phyloP scores from a whole-genome alignment of 2,329 filamentous ascomycete genomes.

The Fusarium poae region DNA sequence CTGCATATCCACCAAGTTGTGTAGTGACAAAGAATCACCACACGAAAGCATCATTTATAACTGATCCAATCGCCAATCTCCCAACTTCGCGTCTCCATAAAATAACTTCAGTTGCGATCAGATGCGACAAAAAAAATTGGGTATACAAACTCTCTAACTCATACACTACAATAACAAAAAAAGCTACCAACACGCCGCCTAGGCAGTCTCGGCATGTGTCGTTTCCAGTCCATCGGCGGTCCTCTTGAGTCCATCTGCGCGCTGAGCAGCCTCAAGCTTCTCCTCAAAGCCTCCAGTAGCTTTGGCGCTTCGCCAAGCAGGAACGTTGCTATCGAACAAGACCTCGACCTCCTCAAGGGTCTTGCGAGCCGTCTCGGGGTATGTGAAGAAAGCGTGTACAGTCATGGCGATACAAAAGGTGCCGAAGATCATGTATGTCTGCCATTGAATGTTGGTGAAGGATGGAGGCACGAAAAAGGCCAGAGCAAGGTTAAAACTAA shows the following conservation, averaged over 20 bases:
- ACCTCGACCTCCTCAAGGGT: slow-evolving; percentile 45
- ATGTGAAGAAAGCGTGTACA: slow-evolving; percentile 64
- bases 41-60: neutral
- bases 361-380: slow-evolving; percentile 65
- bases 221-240: slow-evolving; percentile 32
- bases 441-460: slow-evolving; percentile 61
- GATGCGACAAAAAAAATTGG: neutral
- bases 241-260: slow-evolving; percentile 37
- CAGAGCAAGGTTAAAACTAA: slow-evolving; percentile 56
- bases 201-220: slow-evolving; percentile 41
- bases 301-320: slow-evolving; percentile 43
- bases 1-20: no score
- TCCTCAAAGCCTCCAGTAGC: slow-evolving; percentile 26
- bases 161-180: neutral
- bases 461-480: slow-evolving; percentile 56
- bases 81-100: neutral
- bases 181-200: neutral
- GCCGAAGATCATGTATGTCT: slow-evolving; percentile 61
- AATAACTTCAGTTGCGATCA: neutral
- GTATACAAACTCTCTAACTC: neutral
- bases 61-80: neutral
- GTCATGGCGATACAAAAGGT: slow-evolving; percentile 59
- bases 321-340: slow-evolving; percentile 41
- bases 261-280: slow-evolving; percentile 41
- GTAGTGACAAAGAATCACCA: neutral